phyloP scores from a whole-genome alignment of 2,329 filamentous ascomycete genomes.

The Alternaria sp. region DNA sequence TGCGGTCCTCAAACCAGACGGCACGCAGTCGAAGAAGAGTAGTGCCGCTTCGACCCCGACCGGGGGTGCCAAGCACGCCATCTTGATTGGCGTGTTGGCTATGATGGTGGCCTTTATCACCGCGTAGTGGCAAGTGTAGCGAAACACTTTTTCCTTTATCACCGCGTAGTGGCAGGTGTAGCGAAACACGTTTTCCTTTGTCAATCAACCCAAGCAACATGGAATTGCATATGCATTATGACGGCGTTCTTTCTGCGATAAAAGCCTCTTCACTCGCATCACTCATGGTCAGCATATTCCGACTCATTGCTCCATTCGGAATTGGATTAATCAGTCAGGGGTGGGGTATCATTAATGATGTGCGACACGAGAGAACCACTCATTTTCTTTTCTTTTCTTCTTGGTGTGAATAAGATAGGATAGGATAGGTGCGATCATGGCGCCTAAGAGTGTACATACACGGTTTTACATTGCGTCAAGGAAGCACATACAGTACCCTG shows the following conservation, averaged over 20 bases:
- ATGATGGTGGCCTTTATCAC: conserved; percentile 17
- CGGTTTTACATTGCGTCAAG: neutral
- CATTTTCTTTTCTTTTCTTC: neutral
- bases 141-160: conserved; percentile 6
- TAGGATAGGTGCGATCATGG: neutral
- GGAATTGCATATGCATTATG: conserved; percentile 23
- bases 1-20: conserved; percentile 40
- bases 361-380: neutral
- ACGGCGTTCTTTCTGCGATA: conserved; percentile 16
- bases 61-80: conserved; percentile 22
- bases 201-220: conserved; percentile 9
- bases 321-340: conserved; percentile 2
- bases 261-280: conserved; percentile 1
- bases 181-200: conserved; percentile 6
- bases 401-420: neutral
- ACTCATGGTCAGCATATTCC: neutral
- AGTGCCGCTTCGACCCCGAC: conserved; percentile 29
- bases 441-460: conserved; percentile 10
- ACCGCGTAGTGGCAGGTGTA: conserved; percentile 10
- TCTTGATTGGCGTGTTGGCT: conserved; percentile 21
- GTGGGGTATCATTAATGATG: neutral
- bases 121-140: conserved; percentile 9
- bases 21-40: conserved; percentile 41
- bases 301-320: neutral
- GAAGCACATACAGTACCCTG: conserved; percentile 2